phyloP scores from a whole-genome alignment of 768 basidiomycete genomes.

The Goffeauzyma gilvescens region DNA sequence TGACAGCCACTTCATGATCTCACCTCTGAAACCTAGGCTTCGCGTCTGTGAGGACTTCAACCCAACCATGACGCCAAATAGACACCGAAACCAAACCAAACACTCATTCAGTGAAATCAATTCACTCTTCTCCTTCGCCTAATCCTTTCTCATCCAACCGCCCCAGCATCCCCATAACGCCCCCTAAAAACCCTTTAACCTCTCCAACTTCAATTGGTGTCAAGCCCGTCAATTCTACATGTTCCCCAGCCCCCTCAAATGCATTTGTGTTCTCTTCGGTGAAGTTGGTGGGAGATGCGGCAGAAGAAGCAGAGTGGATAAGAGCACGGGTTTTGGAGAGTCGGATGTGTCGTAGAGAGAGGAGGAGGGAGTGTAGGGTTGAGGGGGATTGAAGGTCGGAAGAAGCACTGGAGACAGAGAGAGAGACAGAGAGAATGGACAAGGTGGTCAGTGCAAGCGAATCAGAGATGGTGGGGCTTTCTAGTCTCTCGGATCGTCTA shows the following conservation, averaged over 20 bases:
- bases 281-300: background rate
- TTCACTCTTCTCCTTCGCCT: conserved; percentile 16
- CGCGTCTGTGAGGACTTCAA: no score
- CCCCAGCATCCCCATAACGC: conserved; percentile 29
- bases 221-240: conserved; percentile 18
- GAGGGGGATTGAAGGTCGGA: conserved; percentile 78
- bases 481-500: no score
- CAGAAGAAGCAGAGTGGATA: conserved; percentile 32
- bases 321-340: conserved; percentile 85
- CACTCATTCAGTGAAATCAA: no score
- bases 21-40: no score
- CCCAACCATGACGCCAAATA: no score
- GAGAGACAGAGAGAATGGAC: no score
- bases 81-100: no score
- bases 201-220: conserved; percentile 29
- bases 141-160: conserved; percentile 10
- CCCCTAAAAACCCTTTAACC: conserved; percentile 27
- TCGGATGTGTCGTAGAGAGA: conserved; percentile 86
- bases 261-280: conserved; percentile 3
- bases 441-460: no score
- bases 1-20: no score
- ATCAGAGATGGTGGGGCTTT: no score
- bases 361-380: conserved; percentile 61
- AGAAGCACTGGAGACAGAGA: conserved; percentile 43
- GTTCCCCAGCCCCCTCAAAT: conserved; percentile 14